Conservation (phyloP, 306 rosid species). For the Myrica gale region DNA sequence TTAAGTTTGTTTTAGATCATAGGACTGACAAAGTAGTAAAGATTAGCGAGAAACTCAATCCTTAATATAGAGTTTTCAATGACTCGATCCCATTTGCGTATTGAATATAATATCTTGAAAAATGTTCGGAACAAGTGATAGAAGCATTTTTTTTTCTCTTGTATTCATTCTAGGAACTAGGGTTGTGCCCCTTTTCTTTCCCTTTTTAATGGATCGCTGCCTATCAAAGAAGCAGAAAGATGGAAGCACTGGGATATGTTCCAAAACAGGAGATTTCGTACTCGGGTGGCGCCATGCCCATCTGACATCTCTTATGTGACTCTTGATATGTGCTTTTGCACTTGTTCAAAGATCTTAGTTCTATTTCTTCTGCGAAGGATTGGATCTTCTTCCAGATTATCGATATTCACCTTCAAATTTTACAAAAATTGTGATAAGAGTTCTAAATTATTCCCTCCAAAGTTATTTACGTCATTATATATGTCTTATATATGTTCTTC, state of each 20-base stretch:
- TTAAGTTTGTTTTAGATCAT: too few species aligned
- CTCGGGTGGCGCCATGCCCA: neutral
- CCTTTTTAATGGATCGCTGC: neutral
- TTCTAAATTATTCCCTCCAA: neutral
- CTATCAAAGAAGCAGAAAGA: neutral
- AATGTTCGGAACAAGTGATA: neutral
- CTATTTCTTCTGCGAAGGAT: neutral
- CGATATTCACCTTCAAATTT: neutral
- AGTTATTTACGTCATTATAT: neutral
- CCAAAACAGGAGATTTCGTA: neutral
- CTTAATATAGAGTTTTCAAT: neutral
- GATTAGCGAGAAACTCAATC: neutral
- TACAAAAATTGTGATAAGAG: neutral
- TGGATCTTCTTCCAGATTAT: slow-evolving; percentile 3
- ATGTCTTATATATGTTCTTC: too few species aligned
- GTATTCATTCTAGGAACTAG: neutral
- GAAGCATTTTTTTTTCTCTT: neutral
- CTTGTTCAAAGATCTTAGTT: neutral
- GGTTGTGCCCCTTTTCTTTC: neutral
- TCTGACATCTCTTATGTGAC: neutral
- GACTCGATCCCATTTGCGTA: neutral
- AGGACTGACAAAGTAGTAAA: too few species aligned
- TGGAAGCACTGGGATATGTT: neutral
- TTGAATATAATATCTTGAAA: neutral
- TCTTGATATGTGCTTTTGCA: neutral